Base-by-base conservation (phyloP, 73 alveolate genomes). In the Blepharisma japonicum region DNA sequence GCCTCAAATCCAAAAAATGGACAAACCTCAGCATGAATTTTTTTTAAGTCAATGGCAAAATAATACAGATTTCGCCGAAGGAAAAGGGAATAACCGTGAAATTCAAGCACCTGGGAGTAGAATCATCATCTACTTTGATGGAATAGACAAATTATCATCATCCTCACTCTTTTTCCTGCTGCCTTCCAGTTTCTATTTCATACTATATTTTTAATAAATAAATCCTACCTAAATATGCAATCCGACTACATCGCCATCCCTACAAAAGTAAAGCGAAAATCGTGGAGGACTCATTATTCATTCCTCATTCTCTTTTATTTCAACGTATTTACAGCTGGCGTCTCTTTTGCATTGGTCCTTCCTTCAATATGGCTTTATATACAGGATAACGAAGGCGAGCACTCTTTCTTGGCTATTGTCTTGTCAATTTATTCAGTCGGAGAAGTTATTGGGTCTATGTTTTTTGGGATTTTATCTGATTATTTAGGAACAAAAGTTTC, bases 381-480 rank as follows among this genome's bases (percentile, higher is more conserved):
- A 68, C 68, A 82, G 49, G 77, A 80, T 51, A 90, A 91, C 21
- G 89, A 92, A 0, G 98, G 94, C 77, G 92, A 98, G 70, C 98
- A 96, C 68, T 77, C 91, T 56, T 92, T 94, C 55, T 98, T 98
- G 21, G 98, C 92, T 78, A 94, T 94, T 80, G 91, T 96, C 39
- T 86, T 96, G 61, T 80, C 88, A 83, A 88, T 85, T 61, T 82
- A 83, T 56, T 81, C 87, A 42, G 49, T 77, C 32, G 78, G 78
- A 54, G 71, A 94, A 46, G 96, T 89, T 51, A 87, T 89, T 14
- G 89, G 90, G 78, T 82, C 90, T 46, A 82, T 91, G 6, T 96
- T 86, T 83, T 89, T 91, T 82, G 97, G 97, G 23, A 85, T 94
- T 45, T 77, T 90, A 7, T 88, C 96, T 56, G 89, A 87, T 55